Percentiles rank a stretch among this genome's conserved stretches.
Evolutionary conservation across 2,329 filamentous ascomycete genomes (phyloP).

Genomic region (Neopestalotiopsis sp.): DNA sequence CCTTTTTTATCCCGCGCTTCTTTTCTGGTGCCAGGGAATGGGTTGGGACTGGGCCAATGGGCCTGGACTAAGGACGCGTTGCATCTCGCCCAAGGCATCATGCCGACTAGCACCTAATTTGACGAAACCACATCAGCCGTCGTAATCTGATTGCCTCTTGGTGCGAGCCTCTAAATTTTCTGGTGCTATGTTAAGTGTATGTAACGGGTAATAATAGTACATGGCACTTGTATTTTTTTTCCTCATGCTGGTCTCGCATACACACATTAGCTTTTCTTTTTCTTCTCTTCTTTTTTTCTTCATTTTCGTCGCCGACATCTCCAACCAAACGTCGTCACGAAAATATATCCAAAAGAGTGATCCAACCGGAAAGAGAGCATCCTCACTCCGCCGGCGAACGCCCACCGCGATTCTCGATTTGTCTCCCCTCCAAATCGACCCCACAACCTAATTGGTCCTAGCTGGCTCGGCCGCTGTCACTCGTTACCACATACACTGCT

Average conservation of each 20-base stretch:
- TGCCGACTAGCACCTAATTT: slow-evolving; percentile 14
- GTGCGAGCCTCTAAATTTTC: not conserved
- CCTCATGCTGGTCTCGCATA: not conserved
- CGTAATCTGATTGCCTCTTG: slow-evolving; percentile 14
- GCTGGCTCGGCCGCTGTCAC: slow-evolving; percentile 32
- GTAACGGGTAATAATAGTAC: not conserved
- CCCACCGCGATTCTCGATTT: slow-evolving; percentile 9
- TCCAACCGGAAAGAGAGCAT: not conserved
- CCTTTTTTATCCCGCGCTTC: slow-evolving; percentile 2
- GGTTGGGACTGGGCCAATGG: too few species aligned
- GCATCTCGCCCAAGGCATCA: slow-evolving; percentile 1
- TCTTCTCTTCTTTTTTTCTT: slow-evolving; percentile 10
- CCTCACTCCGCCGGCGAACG: not conserved
- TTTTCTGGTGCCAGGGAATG: slow-evolving; percentile 2
- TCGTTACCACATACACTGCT: slow-evolving; percentile 21
- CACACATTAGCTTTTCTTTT: not conserved
- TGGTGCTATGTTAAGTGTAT: not conserved
- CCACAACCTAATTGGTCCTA: slow-evolving; percentile 28
- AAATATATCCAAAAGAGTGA: slow-evolving; percentile 5
- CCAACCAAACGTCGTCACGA: not conserved
- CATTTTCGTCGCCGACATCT: not conserved
- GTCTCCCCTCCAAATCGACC: slow-evolving; percentile 5
- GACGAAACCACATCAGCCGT: slow-evolving; percentile 1
- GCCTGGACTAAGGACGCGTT: not conserved
- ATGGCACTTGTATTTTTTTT: not conserved